Percentiles rank a stretch among this genome's conserved stretches.
Evolutionary conservation across 208 protist genomes (phyloP).

Genomic region (Wallacemonas collosoma): DNA sequence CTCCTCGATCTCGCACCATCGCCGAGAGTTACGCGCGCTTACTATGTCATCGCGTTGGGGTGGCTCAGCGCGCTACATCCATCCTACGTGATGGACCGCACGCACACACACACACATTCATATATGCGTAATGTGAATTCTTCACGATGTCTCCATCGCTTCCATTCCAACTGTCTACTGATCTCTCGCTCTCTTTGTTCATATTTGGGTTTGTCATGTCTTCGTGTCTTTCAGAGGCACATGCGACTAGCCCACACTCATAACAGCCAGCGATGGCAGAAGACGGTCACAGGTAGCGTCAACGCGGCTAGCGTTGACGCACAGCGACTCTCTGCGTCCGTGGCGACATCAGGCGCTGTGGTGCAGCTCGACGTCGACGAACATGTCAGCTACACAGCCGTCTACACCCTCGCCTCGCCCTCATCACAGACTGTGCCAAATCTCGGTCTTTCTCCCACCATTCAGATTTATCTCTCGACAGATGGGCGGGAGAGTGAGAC

Average conservation of each 20-base stretch:
- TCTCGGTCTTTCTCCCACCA: background rate
- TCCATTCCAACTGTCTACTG: no score
- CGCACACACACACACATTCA: background rate
- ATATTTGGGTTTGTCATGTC: no score
- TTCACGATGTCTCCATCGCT: no score
- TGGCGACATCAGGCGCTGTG: background rate
- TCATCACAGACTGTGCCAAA: background rate
- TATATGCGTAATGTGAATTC: no score
- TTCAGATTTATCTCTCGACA: constrained; percentile 11
- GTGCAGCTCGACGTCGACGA: constrained; percentile 4
- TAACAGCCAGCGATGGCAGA: background rate
- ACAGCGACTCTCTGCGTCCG: constrained; percentile 2
- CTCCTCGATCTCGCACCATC: no score
- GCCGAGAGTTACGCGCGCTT: no score
- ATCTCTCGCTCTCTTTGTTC: no score
- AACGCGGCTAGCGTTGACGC: background rate
- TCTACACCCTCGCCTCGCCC: background rate
- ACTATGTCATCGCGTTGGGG: no score
- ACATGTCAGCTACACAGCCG: background rate
- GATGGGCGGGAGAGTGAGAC: background rate
- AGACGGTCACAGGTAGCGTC: background rate
- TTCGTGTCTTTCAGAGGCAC: background rate
- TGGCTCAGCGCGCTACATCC: background rate
- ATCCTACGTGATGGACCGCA: background rate
- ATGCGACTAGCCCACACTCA: background rate